Evolutionary conservation across 495 filamentous ascomycete species (phyloP).

Genomic region (Mycothermus thermophilus): DNA sequence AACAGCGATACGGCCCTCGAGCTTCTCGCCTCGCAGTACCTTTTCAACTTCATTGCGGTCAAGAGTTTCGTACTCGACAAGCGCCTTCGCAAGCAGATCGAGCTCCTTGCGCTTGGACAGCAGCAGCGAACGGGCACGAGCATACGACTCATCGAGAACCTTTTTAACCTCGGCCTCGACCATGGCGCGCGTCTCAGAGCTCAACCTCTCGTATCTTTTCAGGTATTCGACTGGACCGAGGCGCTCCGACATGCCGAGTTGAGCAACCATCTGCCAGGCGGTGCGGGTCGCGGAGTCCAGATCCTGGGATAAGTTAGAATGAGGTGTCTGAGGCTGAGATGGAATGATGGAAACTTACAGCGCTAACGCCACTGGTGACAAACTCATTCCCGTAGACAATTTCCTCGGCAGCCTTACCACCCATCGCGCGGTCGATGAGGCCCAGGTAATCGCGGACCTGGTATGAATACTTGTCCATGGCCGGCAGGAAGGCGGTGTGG

Average conservation of each 20-base stretch:
- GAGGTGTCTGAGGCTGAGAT: neutral
- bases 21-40: conserved; percentile 70
- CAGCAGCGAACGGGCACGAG: conserved; percentile 60
- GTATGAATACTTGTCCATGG: conserved; percentile 77
- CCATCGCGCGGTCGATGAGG: conserved; percentile 69
- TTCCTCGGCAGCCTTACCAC: conserved; percentile 90
- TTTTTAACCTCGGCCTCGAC: conserved; percentile 80
- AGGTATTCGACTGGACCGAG: conserved; percentile 82
- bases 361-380: conserved; percentile 69
- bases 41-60: conserved; percentile 78
- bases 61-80: conserved; percentile 89
- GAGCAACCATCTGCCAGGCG: conserved; percentile 75
- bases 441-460: conserved; percentile 61
- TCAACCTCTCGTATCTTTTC: conserved; percentile 64
- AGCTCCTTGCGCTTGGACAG: conserved; percentile 62
- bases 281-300: conserved; percentile 63
- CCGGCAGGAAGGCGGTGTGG: conserved; percentile 68
- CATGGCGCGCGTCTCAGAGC: conserved; percentile 64
- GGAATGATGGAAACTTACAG: conserved; percentile 49
- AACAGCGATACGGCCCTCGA: conserved; percentile 39
- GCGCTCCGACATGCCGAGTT: conserved; percentile 73
- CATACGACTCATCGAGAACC: conserved; percentile 66
- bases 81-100: conserved; percentile 69
- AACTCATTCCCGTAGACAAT: conserved; percentile 76
- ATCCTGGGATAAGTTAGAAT: conserved; percentile 42